These are phyloP conservation scores for Fomitopsis palustris DNA, from an alignment of 1,284 basidiomycete species.

Conservation along the genomic window DNA sequence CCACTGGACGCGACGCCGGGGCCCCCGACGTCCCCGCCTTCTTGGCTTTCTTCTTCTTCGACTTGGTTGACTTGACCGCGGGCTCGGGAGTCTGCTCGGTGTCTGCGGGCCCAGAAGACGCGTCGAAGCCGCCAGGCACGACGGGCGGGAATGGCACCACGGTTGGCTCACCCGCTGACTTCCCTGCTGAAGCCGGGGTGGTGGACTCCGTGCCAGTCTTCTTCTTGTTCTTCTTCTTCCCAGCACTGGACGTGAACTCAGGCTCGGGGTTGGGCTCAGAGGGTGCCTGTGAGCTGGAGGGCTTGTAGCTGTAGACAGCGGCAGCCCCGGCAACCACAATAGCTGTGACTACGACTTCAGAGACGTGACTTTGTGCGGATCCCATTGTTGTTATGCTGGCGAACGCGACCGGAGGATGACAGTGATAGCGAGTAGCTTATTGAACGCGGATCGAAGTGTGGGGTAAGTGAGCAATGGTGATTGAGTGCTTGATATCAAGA, in stretches of 20 bases:
- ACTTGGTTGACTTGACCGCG: slow-evolving; percentile 34
- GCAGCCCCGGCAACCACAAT: slow-evolving; percentile 39
- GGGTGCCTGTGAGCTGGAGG: slow-evolving; percentile 17
- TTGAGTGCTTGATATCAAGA: background rate
- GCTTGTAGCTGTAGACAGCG: slow-evolving; percentile 35
- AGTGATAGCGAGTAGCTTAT: background rate
- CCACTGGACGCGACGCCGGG: slow-evolving; percentile 9
- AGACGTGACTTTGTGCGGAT: slow-evolving; percentile 42
- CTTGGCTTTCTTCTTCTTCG: slow-evolving; percentile 43
- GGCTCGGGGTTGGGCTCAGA: slow-evolving; percentile 6
- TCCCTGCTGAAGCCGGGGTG: slow-evolving; percentile 12
- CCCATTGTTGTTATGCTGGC: slow-evolving; percentile 37
- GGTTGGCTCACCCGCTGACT: slow-evolving; percentile 18
- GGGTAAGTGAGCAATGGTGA: background rate
- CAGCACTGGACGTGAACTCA: slow-evolving; percentile 22
- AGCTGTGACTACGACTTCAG: slow-evolving; percentile 36
- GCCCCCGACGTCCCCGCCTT: slow-evolving; percentile 13
- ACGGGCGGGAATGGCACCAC: slow-evolving; percentile 38
- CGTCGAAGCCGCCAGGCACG: slow-evolving; percentile 45
- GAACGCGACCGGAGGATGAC: slow-evolving; percentile 1
- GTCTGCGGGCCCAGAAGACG: slow-evolving; percentile 15
- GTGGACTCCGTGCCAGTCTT: slow-evolving; percentile 13
- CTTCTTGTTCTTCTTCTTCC: slow-evolving; percentile 38
- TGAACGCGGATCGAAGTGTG: background rate
- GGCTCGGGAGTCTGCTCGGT: slow-evolving; percentile 12